A percentile compares a stretch with the other conserved stretches of the same genome.
Conservation (phyloP, 1,284 basidiomycete species). For the Moniliophthora roreri region DNA sequence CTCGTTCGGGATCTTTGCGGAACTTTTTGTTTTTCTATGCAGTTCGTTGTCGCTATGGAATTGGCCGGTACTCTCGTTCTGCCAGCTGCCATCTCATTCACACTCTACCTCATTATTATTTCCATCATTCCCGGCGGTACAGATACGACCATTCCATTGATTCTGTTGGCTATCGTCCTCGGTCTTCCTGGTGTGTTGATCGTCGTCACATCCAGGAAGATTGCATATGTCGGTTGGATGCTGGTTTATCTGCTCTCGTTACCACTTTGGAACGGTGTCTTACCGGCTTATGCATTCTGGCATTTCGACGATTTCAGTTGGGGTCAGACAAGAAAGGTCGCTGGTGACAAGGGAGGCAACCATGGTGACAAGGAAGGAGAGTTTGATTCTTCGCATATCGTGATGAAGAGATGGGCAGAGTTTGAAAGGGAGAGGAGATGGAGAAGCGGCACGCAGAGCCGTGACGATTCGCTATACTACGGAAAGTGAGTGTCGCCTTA, state of each 20-base stretch:
- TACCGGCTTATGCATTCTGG: slow-evolving; percentile 96
- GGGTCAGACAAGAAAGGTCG: slow-evolving; percentile 92
- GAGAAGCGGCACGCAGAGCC: slow-evolving; percentile 81
- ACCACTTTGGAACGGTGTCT: slow-evolving; percentile 94
- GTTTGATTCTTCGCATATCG: slow-evolving; percentile 94
- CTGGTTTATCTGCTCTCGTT: slow-evolving; percentile 90
- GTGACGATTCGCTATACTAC: slow-evolving; percentile 71
- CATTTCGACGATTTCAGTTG: slow-evolving; percentile 99
- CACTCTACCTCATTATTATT: slow-evolving; percentile 87
- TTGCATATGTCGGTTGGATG: slow-evolving; percentile 98
- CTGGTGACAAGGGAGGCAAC: slow-evolving; percentile 70
- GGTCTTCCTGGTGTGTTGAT: slow-evolving; percentile 96
- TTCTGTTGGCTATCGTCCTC: slow-evolving; percentile 90
- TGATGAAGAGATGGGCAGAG: slow-evolving; percentile 99
- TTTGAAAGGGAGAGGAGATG: slow-evolving; percentile 96
- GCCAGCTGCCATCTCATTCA: slow-evolving; percentile 97
- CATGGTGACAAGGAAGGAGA: slow-evolving; percentile 93
- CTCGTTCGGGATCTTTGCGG: slow-evolving; percentile 94
- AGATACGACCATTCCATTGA: slow-evolving; percentile 90
- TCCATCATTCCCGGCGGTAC: slow-evolving; percentile 81
- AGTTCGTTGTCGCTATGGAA: slow-evolving; percentile 98
- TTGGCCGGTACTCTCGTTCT: slow-evolving; percentile 93
- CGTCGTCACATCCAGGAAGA: slow-evolving; percentile 90
- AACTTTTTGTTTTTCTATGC: slow-evolving; percentile 97
- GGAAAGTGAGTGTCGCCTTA: slow-evolving; percentile 54